These are phyloP conservation scores for Claviceps sp. DNA, from an alignment of 2,329 filamentous ascomycete species.

Conservation along the genomic window DNA sequence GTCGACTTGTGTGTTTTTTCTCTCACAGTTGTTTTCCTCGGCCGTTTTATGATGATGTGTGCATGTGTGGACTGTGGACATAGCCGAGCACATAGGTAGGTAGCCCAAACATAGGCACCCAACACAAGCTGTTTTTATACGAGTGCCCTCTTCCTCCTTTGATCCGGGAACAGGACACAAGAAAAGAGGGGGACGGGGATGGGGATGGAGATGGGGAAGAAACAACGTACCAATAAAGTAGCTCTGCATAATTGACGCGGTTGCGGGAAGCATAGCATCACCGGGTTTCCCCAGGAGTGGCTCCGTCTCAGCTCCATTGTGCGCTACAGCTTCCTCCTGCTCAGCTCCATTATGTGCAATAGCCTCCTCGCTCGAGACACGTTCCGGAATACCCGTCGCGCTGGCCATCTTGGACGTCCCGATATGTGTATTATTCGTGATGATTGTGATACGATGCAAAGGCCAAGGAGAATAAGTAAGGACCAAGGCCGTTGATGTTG, in stretches of 20 bases:
- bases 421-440: neutral
- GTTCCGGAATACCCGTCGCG: conserved; percentile 51
- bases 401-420: conserved; percentile 44
- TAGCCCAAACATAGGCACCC: neutral
- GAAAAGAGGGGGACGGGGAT: neutral
- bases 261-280: conserved; percentile 57
- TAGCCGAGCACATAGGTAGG: too few species aligned
- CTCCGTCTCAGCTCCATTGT: conserved; percentile 23
- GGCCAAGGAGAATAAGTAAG: too few species aligned
- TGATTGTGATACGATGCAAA: too few species aligned
- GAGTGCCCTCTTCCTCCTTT: neutral
- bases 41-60: too few species aligned
- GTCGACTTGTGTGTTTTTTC: too few species aligned
- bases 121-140: neutral
- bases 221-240: conserved; percentile 51
- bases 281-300: conserved; percentile 44
- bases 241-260: conserved; percentile 53
- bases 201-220: neutral
- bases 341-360: neutral
- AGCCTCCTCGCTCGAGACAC: conserved; percentile 15
- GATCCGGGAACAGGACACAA: neutral
- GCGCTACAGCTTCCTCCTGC: too few species aligned
- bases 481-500: too few species aligned
- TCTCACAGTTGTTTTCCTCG: too few species aligned
- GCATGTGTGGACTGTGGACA: too few species aligned